Evolutionary conservation across 2,329 filamentous ascomycete species (phyloP).

Genomic region (Calycina herbarum): DNA sequence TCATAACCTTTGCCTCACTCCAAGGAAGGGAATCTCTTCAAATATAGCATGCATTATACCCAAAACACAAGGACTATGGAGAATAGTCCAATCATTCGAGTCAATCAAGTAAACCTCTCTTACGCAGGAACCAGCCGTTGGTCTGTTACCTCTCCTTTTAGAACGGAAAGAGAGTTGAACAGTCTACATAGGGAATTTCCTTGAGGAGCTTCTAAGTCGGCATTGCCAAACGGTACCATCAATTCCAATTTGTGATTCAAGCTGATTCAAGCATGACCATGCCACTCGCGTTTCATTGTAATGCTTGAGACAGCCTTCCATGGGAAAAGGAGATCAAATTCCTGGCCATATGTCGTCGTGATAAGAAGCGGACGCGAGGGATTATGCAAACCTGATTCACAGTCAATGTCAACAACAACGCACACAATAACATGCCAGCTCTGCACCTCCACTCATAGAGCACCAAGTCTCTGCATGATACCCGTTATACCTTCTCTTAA

Average conservation of each 20-base stretch:
- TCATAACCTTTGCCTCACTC: not conserved
- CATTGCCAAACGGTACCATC: slow-evolving; percentile 12
- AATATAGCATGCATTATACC: not conserved
- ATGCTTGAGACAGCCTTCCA: slow-evolving; percentile 24
- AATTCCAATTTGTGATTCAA: slow-evolving; percentile 17
- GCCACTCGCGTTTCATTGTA: slow-evolving; percentile 24
- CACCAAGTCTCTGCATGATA: not conserved
- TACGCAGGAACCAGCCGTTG: not conserved
- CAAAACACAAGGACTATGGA: not conserved
- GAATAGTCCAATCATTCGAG: not conserved
- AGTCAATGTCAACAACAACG: slow-evolving; percentile 25
- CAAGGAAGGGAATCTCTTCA: not conserved
- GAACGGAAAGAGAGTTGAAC: not conserved
- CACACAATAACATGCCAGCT: slow-evolving; percentile 13
- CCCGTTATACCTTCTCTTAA: not conserved
- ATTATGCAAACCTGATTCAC: slow-evolving; percentile 21
- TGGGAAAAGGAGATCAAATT: slow-evolving; percentile 24
- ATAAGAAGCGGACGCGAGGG: slow-evolving; percentile 17
- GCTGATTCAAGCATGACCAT: slow-evolving; percentile 9
- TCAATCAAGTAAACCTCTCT: not conserved
- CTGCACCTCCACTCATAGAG: not conserved
- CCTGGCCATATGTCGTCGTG: slow-evolving; percentile 13
- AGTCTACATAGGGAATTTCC: not conserved
- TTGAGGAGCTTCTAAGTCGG: not conserved
- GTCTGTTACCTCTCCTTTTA: not conserved